These are phyloP conservation scores for Elaeis guineensis DNA, from an alignment of 176 grass and related monocot species.

Conservation along the genomic window DNA sequence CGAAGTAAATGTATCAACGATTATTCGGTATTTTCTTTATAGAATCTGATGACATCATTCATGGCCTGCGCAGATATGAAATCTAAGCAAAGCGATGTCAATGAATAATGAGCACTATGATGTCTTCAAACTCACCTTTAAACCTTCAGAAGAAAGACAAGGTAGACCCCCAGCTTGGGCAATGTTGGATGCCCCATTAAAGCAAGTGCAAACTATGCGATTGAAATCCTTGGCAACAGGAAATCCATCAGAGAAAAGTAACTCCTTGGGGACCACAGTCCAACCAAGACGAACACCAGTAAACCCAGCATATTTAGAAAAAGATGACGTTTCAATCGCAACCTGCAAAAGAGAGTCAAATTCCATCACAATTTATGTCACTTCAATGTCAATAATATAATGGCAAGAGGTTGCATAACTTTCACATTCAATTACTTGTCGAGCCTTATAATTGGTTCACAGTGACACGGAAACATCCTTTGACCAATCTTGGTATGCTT, in stretches of 20 bases:
- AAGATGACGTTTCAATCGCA: constrained; percentile 83
- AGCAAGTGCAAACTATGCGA: constrained; percentile 82
- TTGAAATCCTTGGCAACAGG: constrained; percentile 90
- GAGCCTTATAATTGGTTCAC: no score
- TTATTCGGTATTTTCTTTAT: constrained; percentile 93
- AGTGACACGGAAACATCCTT: no score
- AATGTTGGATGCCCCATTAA: constrained; percentile 84
- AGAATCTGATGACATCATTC: constrained; percentile 45
- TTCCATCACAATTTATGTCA: no score
- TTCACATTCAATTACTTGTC: no score
- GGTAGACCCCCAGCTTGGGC: constrained; percentile 75
- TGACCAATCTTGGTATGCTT: no score
- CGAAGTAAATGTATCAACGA: constrained; percentile 69
- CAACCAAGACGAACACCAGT: constrained; percentile 88
- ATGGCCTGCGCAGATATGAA: constrained; percentile 27
- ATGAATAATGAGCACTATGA: no score
- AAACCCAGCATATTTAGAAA: constrained; percentile 95
- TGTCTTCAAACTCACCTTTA: constrained; percentile 37
- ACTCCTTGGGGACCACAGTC: constrained; percentile 88
- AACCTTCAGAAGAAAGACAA: constrained; percentile 67
- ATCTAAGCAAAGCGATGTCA: neutral
- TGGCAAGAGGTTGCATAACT: no score
- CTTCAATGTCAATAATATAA: no score
- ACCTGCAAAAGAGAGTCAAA: constrained; percentile 39
- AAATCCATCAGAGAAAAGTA: constrained; percentile 88